These are phyloP conservation scores for Pyrenophora graminea DNA, from an alignment of 2,329 filamentous ascomycete genomes.

Conservation along the genomic window DNA sequence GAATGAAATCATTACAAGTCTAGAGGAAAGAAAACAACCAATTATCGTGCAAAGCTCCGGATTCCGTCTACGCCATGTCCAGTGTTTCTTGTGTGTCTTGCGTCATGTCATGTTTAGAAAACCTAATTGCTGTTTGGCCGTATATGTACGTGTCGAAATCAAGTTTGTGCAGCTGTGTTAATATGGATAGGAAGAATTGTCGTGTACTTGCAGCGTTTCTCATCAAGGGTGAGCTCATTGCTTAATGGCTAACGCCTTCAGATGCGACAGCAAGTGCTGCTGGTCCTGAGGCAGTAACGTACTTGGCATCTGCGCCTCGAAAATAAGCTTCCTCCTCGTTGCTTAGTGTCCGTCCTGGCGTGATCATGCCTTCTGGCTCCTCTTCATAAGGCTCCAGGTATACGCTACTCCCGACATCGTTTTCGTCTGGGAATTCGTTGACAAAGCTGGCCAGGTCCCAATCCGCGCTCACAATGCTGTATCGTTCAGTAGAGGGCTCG, in stretches of 20 bases:
- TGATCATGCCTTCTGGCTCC: conserved; percentile 28
- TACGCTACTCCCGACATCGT: conserved; percentile 2
- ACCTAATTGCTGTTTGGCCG: neutral
- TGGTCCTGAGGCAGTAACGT: neutral
- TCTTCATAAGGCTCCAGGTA: conserved; percentile 21
- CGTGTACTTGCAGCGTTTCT: neutral
- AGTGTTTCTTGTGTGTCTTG: neutral
- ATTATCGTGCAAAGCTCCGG: neutral
- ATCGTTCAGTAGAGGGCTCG: conserved; percentile 16
- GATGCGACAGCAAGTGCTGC: neutral
- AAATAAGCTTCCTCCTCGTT: conserved; percentile 5
- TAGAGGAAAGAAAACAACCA: neutral
- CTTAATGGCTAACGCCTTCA: neutral
- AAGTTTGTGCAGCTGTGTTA: neutral
- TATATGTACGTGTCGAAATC: neutral
- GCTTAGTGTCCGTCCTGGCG: conserved; percentile 18
- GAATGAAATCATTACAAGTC: neutral
- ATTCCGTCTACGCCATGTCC: neutral
- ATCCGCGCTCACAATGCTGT: conserved; percentile 21
- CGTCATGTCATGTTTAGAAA: neutral
- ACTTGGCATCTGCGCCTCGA: neutral
- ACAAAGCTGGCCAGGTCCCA: conserved; percentile 19
- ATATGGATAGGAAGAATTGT: neutral
- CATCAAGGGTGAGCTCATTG: neutral
- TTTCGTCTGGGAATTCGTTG: conserved; percentile 16